These are phyloP conservation scores for Yarrowia sp. DNA, from an alignment of 805 yeast species.

Conservation along the genomic window DNA sequence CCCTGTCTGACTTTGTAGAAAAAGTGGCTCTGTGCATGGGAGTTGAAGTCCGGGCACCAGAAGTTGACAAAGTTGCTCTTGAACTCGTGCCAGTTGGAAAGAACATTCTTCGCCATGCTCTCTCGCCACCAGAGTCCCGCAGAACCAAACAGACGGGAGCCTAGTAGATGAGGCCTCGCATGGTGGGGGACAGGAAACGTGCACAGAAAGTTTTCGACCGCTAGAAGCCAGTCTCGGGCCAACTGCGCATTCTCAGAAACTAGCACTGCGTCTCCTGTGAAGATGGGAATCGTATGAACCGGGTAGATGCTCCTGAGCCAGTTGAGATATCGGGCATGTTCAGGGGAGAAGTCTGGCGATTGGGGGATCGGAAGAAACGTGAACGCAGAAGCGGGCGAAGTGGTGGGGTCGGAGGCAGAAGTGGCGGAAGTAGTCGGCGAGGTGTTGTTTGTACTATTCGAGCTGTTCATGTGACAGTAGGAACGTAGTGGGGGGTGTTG, in stretches of 20 bases:
- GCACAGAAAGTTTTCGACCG: constrained; percentile 26
- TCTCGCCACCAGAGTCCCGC: constrained; percentile 25
- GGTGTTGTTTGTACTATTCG: constrained; percentile 3
- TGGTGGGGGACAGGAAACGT: constrained; percentile 14
- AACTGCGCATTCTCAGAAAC: background rate
- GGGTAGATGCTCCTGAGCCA: constrained; percentile 30
- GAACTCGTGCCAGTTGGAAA: constrained; percentile 23
- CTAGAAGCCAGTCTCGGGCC: constrained; percentile 5
- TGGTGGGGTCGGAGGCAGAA: background rate
- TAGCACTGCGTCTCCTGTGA: constrained; percentile 12
- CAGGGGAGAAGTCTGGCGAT: constrained; percentile 17
- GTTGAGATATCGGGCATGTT: constrained; percentile 23
- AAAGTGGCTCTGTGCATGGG: constrained; percentile 1
- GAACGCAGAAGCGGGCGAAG: background rate
- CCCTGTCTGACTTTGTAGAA: constrained; percentile 22
- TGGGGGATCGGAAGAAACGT: constrained; percentile 16
- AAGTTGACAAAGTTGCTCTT: background rate
- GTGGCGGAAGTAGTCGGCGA: constrained; percentile 4
- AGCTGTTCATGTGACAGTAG: constrained; percentile 21
- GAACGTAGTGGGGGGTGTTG: background rate
- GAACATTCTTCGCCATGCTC: background rate
- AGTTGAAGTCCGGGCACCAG: background rate
- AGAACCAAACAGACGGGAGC: constrained; percentile 4
- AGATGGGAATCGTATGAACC: constrained; percentile 23
- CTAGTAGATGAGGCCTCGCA: constrained; percentile 1